Conservation (phyloP, 2,329 filamentous ascomycete genomes). For the Aspergillus eucalypticola region DNA sequence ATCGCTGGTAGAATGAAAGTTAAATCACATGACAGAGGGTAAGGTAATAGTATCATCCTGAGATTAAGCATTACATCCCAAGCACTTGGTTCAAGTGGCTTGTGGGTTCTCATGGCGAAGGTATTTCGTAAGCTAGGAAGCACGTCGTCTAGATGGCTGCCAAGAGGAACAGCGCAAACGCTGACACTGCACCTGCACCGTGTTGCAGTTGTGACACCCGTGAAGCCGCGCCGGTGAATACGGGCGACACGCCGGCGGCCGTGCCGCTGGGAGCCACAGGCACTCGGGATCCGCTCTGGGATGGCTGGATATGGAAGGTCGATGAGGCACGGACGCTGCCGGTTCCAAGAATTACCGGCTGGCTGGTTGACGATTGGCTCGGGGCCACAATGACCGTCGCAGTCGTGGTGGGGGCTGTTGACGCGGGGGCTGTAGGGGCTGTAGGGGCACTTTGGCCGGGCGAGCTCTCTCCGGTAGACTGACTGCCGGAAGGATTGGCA, state of each 20-base stretch:
- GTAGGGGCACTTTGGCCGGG: conserved; percentile 2
- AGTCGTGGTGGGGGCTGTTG: background rate
- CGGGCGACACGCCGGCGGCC: conserved; percentile 16
- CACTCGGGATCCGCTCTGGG: conserved; percentile 10
- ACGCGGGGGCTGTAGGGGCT: background rate
- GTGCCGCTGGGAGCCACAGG: conserved; percentile 19
- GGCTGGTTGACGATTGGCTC: conserved; percentile 7
- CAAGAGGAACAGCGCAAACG: conserved; percentile 16
- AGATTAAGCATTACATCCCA: conserved; percentile 1
- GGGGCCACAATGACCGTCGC: conserved; percentile 7
- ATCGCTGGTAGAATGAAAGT: background rate
- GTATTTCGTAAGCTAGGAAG: background rate
- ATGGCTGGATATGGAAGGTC: conserved; percentile 19
- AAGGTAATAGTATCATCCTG: background rate
- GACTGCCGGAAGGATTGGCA: background rate
- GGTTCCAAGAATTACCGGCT: conserved; percentile 7
- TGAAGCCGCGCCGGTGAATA: conserved; percentile 24
- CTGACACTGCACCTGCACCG: conserved; percentile 12
- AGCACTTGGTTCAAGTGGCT: background rate
- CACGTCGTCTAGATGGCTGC: conserved; percentile 15
- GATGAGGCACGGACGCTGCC: conserved; percentile 15
- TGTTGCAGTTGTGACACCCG: conserved; percentile 12
- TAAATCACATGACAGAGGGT: background rate
- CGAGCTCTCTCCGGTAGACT: conserved; percentile 3
- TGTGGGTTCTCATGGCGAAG: background rate